These are phyloP conservation scores for Wickerhamiella cacticola DNA, from an alignment of 805 yeast species.

Conservation along the genomic window DNA sequence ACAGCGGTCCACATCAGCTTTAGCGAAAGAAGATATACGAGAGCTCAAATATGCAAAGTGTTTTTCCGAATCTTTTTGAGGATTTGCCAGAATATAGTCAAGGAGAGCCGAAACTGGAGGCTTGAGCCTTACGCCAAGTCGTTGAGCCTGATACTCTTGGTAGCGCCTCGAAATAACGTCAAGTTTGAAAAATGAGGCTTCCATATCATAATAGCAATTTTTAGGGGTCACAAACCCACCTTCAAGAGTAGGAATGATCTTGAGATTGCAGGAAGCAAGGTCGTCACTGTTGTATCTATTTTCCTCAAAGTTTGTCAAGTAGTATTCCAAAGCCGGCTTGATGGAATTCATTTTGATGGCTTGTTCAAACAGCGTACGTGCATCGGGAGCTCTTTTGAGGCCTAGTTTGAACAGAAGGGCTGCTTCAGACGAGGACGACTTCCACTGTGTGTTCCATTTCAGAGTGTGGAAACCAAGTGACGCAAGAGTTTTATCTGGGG, in stretches of 20 bases:
- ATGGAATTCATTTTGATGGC: constrained; percentile 14
- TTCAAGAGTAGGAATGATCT: constrained; percentile 20
- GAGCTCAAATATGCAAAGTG: constrained; percentile 26
- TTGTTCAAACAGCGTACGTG: constrained; percentile 19
- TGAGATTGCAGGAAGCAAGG: constrained; percentile 6
- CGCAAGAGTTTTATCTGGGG: constrained; percentile 24
- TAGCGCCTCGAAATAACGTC: constrained; percentile 23
- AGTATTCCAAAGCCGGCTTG: constrained; percentile 25
- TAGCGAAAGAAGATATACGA: constrained; percentile 19
- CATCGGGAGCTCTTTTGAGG: constrained; percentile 23
- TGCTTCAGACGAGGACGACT: constrained; percentile 23
- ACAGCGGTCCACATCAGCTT: constrained; percentile 18
- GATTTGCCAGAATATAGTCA: constrained; percentile 5
- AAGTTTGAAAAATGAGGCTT: constrained; percentile 24
- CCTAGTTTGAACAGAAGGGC: constrained; percentile 26
- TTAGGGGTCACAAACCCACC: constrained; percentile 18
- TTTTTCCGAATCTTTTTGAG: constrained; percentile 12
- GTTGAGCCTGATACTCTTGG: constrained; percentile 22
- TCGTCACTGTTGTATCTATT: constrained; percentile 18
- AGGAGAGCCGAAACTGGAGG: constrained; percentile 24
- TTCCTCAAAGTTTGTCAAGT: constrained; percentile 20
- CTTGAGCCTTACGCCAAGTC: constrained; percentile 25
- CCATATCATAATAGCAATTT: constrained; percentile 21
- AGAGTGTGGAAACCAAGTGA: constrained; percentile 26
- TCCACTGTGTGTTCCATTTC: constrained; percentile 25